phyloP scores from a whole-genome alignment of 2,329 filamentous ascomycete genomes.

The Pseudogymnoascus sp. region DNA sequence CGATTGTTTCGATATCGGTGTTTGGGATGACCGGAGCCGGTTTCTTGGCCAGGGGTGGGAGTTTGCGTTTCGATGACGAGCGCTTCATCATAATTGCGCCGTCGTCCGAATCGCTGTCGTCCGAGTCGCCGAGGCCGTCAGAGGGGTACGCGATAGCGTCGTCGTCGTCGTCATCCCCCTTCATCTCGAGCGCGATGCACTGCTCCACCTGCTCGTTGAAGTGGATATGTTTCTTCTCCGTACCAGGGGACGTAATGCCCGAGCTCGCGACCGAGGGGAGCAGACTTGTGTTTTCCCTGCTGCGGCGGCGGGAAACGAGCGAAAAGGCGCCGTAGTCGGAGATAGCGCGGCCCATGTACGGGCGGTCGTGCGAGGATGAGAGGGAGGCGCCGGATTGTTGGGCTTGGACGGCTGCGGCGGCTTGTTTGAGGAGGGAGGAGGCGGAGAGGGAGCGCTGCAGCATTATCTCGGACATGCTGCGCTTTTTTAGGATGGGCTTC shows the following conservation, averaged over 20 bases:
- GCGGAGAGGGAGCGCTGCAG: conserved; percentile 81
- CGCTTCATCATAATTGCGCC: conserved; percentile 59
- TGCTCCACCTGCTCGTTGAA: conserved; percentile 96
- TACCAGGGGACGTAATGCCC: conserved; percentile 50
- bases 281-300: conserved; percentile 51
- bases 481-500: conserved; percentile 85
- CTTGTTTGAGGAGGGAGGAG: conserved; percentile 75
- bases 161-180: conserved; percentile 65
- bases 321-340: conserved; percentile 63
- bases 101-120: conserved; percentile 53
- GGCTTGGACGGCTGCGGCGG: conserved; percentile 32
- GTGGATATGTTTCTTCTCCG: conserved; percentile 80
- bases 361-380: conserved; percentile 11
- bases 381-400: conserved; percentile 43
- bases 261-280: conserved; percentile 64
- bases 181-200: conserved; percentile 86
- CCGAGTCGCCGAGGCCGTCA: conserved; percentile 29
- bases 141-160: conserved; percentile 35
- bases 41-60: conserved; percentile 32
- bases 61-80: conserved; percentile 48
- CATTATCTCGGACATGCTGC: conserved; percentile 93
- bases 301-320: conserved; percentile 53
- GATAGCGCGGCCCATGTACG: conserved; percentile 53
- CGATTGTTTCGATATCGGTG: conserved; percentile 51
- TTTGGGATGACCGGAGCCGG: conserved; percentile 1